Evolutionary conservation across 441 rosid genomes (phyloP).

Genomic region (Pelargonium citronellum): DNA sequence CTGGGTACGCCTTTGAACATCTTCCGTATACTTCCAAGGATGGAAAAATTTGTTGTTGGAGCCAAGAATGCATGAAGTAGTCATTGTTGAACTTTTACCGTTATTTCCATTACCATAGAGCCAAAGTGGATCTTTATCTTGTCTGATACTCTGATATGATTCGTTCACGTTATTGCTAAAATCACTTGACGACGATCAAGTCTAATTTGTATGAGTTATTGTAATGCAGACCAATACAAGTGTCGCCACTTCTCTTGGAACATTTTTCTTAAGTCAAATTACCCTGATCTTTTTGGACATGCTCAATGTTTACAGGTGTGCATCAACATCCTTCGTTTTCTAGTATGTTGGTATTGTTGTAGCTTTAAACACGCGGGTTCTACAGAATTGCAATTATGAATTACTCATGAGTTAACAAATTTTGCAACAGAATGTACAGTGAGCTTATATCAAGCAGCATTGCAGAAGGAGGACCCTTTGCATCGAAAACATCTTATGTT

Average conservation of each 20-base stretch:
- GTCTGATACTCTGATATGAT: background rate
- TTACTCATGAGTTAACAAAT: slow-evolving; percentile 12
- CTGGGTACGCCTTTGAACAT: background rate
- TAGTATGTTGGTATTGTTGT: background rate
- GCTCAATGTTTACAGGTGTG: slow-evolving; percentile 96
- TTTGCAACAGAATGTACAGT: slow-evolving; percentile 88
- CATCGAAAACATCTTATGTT: slow-evolving; percentile 88
- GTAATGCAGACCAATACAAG: slow-evolving; percentile 93
- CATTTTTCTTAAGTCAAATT: slow-evolving; percentile 83
- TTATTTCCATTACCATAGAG: background rate
- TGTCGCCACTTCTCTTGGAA: slow-evolving; percentile 90
- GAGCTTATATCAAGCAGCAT: slow-evolving; percentile 95
- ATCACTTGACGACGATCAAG: background rate
- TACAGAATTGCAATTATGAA: background rate
- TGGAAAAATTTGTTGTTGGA: too few species aligned
- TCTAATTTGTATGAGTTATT: background rate
- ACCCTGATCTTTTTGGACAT: slow-evolving; percentile 93
- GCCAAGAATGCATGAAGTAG: background rate
- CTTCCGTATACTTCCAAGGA: background rate
- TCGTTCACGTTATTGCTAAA: background rate
- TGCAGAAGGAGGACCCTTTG: slow-evolving; percentile 92
- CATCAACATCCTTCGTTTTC: background rate
- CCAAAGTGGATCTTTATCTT: background rate
- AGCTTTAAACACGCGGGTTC: background rate
- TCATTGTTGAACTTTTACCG: background rate